phyloP scores from a whole-genome alignment of 139 green algal genomes.

The Chlorella ohadii region DNA sequence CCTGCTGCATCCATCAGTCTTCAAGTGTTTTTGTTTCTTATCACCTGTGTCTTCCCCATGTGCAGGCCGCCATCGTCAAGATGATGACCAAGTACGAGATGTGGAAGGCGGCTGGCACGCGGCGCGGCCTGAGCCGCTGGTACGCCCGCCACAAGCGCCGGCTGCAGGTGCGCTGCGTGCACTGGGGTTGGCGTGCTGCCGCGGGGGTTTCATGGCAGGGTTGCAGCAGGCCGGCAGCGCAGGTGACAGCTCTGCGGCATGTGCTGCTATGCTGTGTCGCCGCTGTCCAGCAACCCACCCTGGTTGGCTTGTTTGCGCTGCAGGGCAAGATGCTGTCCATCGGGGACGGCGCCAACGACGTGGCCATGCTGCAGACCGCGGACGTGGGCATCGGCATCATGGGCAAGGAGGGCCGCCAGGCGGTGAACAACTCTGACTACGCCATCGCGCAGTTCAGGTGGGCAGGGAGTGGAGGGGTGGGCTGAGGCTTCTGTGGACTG shows the following conservation, averaged over 20 bases:
- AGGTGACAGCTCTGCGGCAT: too few relatives aligned
- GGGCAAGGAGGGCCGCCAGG: slow-evolving; percentile 93
- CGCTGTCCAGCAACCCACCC: too few relatives aligned
- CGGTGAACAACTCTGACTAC: slow-evolving; percentile 93
- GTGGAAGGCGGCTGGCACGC: slow-evolving; percentile 39
- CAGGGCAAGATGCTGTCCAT: slow-evolving; percentile 92
- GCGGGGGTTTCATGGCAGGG: too few relatives aligned
- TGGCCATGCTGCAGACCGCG: slow-evolving; percentile 94
- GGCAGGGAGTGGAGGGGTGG: not conserved
- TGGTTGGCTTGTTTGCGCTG: not conserved
- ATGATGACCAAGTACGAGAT: slow-evolving; percentile 76
- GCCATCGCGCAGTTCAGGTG: slow-evolving; percentile 92
- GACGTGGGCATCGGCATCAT: slow-evolving; percentile 97
- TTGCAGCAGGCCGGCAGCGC: too few relatives aligned
- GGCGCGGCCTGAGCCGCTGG: slow-evolving; percentile 41
- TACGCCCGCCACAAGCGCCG: slow-evolving; percentile 24
- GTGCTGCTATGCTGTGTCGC: not conserved
- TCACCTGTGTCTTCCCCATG: too few relatives aligned
- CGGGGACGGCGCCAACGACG: slow-evolving; percentile 98
- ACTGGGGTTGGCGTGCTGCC: too few relatives aligned
- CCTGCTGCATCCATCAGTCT: too few relatives aligned
- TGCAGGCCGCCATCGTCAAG: slow-evolving; percentile 64
- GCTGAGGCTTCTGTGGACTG: too few relatives aligned
- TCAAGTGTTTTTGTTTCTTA: too few relatives aligned
- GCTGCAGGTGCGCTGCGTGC: slow-evolving; percentile 14